These are phyloP conservation scores for Aureobasidium vineae DNA, from an alignment of 2,329 filamentous ascomycete genomes.

Conservation along the genomic window DNA sequence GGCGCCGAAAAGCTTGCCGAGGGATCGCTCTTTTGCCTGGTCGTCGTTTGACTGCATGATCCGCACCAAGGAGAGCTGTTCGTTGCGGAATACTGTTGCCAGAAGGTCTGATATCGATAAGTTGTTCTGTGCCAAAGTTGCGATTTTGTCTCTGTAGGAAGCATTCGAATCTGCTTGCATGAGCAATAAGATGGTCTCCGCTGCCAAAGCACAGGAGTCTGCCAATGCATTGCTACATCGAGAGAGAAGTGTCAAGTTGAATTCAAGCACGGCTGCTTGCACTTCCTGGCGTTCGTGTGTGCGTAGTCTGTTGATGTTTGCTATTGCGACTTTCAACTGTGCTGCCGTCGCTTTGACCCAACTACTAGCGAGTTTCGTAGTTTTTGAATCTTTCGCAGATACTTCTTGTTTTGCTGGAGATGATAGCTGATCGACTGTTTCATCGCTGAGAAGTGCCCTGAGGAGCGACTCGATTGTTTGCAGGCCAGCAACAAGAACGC, in stretches of 20 bases:
- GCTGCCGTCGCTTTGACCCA: conserved; percentile 80
- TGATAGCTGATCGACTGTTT: conserved; percentile 24
- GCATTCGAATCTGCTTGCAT: conserved; percentile 45
- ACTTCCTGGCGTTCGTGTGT: conserved; percentile 69
- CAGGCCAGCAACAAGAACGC: conserved; percentile 55
- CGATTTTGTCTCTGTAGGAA: conserved; percentile 45
- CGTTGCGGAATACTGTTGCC: conserved; percentile 71
- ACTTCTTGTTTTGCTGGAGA: conserved; percentile 40
- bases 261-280: conserved; percentile 60
- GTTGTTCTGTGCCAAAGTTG: conserved; percentile 62
- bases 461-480: conserved; percentile 31
- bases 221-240: conserved; percentile 72
- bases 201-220: conserved; percentile 67
- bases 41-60: conserved; percentile 84
- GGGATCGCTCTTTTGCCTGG: conserved; percentile 65
- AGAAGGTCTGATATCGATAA: conserved; percentile 61
- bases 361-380: conserved; percentile 26
- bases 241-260: conserved; percentile 75
- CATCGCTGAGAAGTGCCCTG: conserved; percentile 25
- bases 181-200: conserved; percentile 78
- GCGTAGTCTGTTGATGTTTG: conserved; percentile 72
- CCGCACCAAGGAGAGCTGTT: conserved; percentile 76
- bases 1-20: conserved; percentile 74
- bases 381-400: background rate
- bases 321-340: conserved; percentile 80